Evolutionary conservation across 1,284 basidiomycete species (phyloP), one percentile per base, ranked within the genome.

Genomic region (Cryptococcus amylolentus): DNA sequence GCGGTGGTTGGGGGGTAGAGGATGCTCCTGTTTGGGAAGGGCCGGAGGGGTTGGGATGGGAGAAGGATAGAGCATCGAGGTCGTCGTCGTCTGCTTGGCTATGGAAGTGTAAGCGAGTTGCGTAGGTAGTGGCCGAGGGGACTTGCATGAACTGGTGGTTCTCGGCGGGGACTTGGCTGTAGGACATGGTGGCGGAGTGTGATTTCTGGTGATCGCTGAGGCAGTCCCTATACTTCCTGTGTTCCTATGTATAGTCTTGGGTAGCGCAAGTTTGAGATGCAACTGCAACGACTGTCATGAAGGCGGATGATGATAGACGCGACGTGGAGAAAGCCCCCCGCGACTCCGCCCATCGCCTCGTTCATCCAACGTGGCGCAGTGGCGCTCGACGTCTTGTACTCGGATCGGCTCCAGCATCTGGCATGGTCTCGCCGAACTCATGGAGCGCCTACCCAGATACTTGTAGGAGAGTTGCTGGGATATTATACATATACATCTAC

Each of bases 71-170:
- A 14, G 71, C 61, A 54, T 76, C 76, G 49, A 78, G 71, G 56
- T 78, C 76, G 40, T 78, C 76, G 49, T 78, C 76, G 58, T 78
- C 76, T 51, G 76, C 72, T 69, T 77, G 76, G 52, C 76, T 78
- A 56, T 7, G 18, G 14, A 31, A 31, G 27, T 43, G 26, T 27
- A 9, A 40, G 45, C 12, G 45, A 14, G 31, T 38, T 49, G 27
- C 2, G 14, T n/a, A 3, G 35, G 35, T n/a, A 39, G 31, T 10
- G 38, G 37, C 18, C 12, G 20, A 38, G 31, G 8, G 20, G 31
- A 23, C 48, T 20, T 39, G 37, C 48, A 49, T 49, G 31, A 49
- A 49, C 20, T 49, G 48, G 38, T 49, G 48, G 9, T 27, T 20
- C 31, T 49, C 48, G 31, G 31, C 23, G 14, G 50, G 40, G 20